Evolutionary conservation across 768 basidiomycete genomes (phyloP).

Genomic region (Exidia glandulosa): DNA sequence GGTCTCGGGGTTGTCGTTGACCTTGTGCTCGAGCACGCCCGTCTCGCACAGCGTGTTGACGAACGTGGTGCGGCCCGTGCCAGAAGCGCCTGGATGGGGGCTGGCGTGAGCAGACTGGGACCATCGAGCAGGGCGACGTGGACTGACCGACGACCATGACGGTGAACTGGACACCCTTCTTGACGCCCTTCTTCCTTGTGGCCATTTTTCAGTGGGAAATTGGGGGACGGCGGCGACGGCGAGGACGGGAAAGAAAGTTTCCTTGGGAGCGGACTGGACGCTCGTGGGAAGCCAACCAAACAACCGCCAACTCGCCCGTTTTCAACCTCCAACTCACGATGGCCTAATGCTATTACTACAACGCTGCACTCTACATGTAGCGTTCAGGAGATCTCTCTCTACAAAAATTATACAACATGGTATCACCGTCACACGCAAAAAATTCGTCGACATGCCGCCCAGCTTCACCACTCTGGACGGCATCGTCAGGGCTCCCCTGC

Average conservation of each 20-base stretch:
- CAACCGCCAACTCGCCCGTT: too few species aligned
- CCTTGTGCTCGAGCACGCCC: slow-evolving; percentile 81
- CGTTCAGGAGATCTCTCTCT: neutral
- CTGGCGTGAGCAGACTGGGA: slow-evolving; percentile 8
- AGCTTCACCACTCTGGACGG: neutral
- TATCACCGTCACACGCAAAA: neutral
- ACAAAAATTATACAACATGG: neutral
- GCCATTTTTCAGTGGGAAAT: slow-evolving; percentile 6
- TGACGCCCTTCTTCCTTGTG: slow-evolving; percentile 66
- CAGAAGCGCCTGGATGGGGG: slow-evolving; percentile 68
- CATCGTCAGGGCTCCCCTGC: neutral
- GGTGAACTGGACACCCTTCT: slow-evolving; percentile 98
- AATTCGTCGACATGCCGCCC: neutral
- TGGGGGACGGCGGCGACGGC: neutral
- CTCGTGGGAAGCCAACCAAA: too few species aligned
- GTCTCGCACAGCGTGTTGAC: slow-evolving; percentile 99
- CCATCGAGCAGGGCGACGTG: slow-evolving; percentile 4
- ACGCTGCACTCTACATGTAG: neutral
- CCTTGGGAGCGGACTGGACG: neutral
- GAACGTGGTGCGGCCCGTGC: slow-evolving; percentile 95
- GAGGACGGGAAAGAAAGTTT: slow-evolving; percentile 1
- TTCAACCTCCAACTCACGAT: neutral
- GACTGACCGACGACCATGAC: slow-evolving; percentile 92
- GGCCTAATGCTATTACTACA: neutral
- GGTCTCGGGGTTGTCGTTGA: slow-evolving; percentile 71